Percentiles rank a stretch among this genome's conserved stretches.
Conservation (phyloP, 805 yeast species). For the Komagataella ulmi region DNA sequence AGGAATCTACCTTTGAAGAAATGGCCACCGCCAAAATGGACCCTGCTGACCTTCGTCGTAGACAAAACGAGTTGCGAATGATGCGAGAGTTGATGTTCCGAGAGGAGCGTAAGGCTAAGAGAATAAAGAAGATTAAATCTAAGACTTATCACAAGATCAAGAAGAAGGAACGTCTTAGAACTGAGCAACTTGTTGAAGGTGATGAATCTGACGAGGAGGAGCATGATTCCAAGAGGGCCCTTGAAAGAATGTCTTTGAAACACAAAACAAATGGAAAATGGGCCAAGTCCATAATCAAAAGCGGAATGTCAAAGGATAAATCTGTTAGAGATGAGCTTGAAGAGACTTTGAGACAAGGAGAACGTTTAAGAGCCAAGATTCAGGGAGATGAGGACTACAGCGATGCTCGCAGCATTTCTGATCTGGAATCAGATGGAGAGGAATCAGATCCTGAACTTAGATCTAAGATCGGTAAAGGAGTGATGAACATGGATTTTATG, state of each 20-base stretch:
- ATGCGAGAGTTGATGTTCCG: constrained; percentile 96
- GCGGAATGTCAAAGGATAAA: constrained; percentile 83
- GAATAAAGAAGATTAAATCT: constrained; percentile 90
- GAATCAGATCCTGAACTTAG: constrained; percentile 23
- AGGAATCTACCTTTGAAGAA: constrained; percentile 79
- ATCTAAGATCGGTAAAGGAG: constrained; percentile 66
- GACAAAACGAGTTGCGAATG: constrained; percentile 71
- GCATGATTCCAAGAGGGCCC: constrained; percentile 65
- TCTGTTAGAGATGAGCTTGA: constrained; percentile 81
- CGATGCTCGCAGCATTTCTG: constrained; percentile 32
- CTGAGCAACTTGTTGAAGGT: constrained; percentile 54
- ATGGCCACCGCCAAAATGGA: constrained; percentile 71
- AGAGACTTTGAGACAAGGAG: constrained; percentile 87
- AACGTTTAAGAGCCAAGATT: constrained; percentile 58
- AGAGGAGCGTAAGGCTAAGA: constrained; percentile 81
- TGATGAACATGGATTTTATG: constrained; percentile 93
- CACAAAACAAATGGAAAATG: constrained; percentile 83
- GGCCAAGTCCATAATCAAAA: constrained; percentile 83
- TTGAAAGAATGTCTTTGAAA: constrained; percentile 83
- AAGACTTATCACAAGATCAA: constrained; percentile 77
- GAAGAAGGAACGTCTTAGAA: constrained; percentile 68
- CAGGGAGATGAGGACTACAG: constrained; percentile 35
- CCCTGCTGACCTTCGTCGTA: constrained; percentile 61
- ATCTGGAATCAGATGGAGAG: constrained; percentile 33
- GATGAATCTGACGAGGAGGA: constrained; percentile 42